Base-by-base conservation (phyloP, 1,139 yeast species). In the Geotrichum restrictum region DNA sequence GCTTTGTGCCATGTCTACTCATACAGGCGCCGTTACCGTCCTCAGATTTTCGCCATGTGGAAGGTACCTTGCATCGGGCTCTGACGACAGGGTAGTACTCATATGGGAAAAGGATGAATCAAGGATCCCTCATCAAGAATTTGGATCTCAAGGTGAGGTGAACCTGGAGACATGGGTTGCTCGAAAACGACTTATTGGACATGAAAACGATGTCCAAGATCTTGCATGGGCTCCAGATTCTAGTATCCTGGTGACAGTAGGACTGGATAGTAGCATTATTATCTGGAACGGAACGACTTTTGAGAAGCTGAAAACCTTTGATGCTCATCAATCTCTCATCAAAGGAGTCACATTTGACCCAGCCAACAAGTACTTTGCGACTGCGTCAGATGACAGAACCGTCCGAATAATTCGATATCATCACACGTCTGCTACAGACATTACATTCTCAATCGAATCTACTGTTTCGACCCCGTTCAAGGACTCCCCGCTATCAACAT, bases 341-440 rank as follows among this genome's bases (percentile, higher is more conserved):
- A 94, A 94, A 68, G 98, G 98, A 49, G 87, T 93, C n/a, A 93
- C 93, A 0, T 94, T 94, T 68, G 99, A 94, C 66, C 99, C 98
- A 0, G 98, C 98, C 1, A 91, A 89, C 66, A 94, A 93, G 70
- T 94, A 88, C 68, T 94, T 94, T 72, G 97, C 96, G 6, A 93
- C 98, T 0, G 94, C 95, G 16, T 87, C 96, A 0, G 98, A 94
- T 68, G 99, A 94, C 68, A 76, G 98, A 64, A 85, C 97, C 0
- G 85, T 93, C 45, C 76, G 95, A 56, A 81, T 93, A 32, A 87
- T 91, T 62, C 76, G 97, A 53, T 93, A 91, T 67, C 88, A 88
- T 62, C 82, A 48, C 24, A 47, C 52, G 7, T 39, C 56, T 10
- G 27, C 51, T 10, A 45, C 56, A 16, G 52, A 49, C 58, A 78